Evolutionary conservation across 331 rosid genomes (phyloP).

Genomic region (Acacia concinna): DNA sequence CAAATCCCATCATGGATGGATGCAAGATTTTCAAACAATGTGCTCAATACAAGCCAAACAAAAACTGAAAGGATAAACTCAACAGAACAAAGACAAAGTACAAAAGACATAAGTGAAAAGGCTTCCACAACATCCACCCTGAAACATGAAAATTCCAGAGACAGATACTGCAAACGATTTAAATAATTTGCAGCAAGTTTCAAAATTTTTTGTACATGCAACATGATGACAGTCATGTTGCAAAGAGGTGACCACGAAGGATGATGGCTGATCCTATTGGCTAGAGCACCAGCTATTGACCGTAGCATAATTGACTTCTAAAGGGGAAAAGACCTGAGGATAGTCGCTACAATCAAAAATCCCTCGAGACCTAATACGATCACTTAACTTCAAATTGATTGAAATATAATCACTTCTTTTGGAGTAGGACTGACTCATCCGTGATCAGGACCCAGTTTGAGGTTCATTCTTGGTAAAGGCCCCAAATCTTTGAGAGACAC

Average conservation of each 20-base stretch:
- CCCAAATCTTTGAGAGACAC: conserved; percentile 47
- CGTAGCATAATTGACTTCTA: background rate
- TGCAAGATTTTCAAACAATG: background rate
- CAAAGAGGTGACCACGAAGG: background rate
- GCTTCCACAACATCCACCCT: background rate
- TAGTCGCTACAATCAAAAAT: background rate
- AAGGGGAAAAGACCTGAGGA: background rate
- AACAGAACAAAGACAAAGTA: background rate
- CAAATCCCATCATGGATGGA: background rate
- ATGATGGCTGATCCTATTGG: background rate
- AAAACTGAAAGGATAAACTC: background rate
- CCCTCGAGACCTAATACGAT: too few relatives aligned
- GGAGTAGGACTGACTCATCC: background rate
- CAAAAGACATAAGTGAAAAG: background rate
- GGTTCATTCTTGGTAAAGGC: conserved; percentile 37
- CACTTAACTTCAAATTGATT: too few relatives aligned
- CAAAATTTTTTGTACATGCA: conserved; percentile 25
- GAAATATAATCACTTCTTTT: too few relatives aligned
- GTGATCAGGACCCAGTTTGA: conserved; percentile 16
- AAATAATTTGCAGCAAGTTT: background rate
- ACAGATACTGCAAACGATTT: background rate
- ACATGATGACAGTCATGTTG: conserved; percentile 5
- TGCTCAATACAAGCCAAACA: background rate
- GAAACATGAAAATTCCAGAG: background rate
- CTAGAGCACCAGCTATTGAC: background rate